phyloP scores from a whole-genome alignment of 2,329 filamentous ascomycete genomes.

The Curvularia sp. region DNA sequence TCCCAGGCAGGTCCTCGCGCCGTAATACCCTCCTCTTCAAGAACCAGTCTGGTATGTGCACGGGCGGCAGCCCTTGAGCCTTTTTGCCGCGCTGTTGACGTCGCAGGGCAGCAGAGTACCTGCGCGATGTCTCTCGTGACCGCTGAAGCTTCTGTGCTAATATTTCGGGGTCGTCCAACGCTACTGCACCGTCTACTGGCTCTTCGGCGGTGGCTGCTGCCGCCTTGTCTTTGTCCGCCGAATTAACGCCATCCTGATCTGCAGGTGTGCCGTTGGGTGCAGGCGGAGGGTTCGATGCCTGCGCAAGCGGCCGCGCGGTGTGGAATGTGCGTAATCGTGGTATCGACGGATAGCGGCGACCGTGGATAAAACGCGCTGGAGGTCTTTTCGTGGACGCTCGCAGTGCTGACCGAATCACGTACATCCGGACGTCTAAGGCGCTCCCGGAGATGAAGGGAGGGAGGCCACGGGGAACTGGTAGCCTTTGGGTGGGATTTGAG shows the following conservation, averaged over 20 bases:
- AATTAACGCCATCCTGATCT: constrained; percentile 35
- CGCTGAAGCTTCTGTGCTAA: constrained; percentile 49
- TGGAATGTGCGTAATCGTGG: constrained; percentile 46
- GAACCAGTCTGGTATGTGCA: constrained; percentile 65
- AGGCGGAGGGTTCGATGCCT: constrained; percentile 39
- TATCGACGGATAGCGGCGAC: constrained; percentile 46
- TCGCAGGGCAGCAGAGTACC: constrained; percentile 46
- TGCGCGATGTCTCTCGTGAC: constrained; percentile 43
- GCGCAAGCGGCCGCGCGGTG: constrained; percentile 39
- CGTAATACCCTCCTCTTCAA: constrained; percentile 60
- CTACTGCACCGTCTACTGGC: constrained; percentile 31
- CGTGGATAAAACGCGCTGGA: constrained; percentile 47
- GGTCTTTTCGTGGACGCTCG: constrained; percentile 50
- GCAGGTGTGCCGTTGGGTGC: constrained; percentile 39
- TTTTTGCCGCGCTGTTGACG: constrained; percentile 46
- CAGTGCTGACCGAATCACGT: constrained; percentile 52
- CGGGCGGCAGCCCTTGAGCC: constrained; percentile 46
- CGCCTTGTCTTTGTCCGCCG: constrained; percentile 28
- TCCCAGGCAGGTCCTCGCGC: constrained; percentile 39
- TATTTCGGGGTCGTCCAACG: constrained; percentile 43
- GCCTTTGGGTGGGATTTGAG: constrained; percentile 19
- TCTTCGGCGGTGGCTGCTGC: constrained; percentile 26
- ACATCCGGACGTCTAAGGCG: constrained; percentile 48
- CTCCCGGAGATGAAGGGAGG: constrained; percentile 26
- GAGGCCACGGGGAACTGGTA: constrained; percentile 26